Evolutionary conservation across 768 basidiomycete species (phyloP).

Genomic region (Daedaleopsis sinensis): DNA sequence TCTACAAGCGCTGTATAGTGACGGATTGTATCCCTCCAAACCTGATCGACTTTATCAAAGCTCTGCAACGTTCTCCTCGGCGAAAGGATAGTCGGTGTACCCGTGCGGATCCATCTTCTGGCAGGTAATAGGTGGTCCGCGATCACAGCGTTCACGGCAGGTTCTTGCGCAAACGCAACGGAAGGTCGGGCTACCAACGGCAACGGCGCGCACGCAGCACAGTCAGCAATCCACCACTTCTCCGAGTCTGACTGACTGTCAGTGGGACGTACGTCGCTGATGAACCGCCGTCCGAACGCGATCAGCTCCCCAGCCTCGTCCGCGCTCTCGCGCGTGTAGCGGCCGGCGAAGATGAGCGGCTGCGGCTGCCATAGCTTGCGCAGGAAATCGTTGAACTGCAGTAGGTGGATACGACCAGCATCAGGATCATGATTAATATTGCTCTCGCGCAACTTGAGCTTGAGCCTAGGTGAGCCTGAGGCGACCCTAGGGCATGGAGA

Average conservation of each 20-base stretch:
- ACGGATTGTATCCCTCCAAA: no score
- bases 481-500: no score
- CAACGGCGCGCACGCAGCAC: slow-evolving; percentile 9
- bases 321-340: slow-evolving; percentile 22
- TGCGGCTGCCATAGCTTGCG: slow-evolving; percentile 21
- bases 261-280: slow-evolving; percentile 30
- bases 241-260: background rate
- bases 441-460: no score
- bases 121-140: no score
- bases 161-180: no score
- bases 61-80: no score
- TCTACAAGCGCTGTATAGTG: no score
- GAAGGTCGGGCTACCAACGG: background rate
- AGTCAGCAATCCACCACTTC: slow-evolving; percentile 15
- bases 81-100: no score
- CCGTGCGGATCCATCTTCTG: no score
- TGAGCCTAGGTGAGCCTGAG: no score
- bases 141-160: no score
- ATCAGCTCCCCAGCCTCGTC: slow-evolving; percentile 22
- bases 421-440: background rate
- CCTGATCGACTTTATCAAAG: no score
- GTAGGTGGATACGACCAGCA: background rate
- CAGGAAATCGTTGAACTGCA: slow-evolving; percentile 18
- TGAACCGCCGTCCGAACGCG: slow-evolving; percentile 27
- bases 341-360: slow-evolving; percentile 23